A percentile compares a stretch with the other conserved stretches of the same genome.
phyloP scores from a whole-genome alignment of 2,329 filamentous ascomycete species.

The Aureobasidium zeae region DNA sequence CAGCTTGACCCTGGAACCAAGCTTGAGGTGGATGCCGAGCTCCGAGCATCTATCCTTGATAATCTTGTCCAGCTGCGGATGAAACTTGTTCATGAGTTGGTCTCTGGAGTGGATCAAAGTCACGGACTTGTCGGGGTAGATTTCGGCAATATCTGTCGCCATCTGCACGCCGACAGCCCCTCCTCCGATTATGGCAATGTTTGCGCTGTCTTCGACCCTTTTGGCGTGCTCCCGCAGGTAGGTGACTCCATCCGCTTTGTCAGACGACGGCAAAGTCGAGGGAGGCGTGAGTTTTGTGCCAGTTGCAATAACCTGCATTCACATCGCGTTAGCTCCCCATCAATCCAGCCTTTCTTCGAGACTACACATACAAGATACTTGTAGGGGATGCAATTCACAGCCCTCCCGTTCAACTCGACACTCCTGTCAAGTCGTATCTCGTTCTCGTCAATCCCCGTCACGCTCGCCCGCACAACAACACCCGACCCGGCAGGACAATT shows the following conservation, averaged over 20 bases:
- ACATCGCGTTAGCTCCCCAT: no score
- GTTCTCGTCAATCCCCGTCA: background rate
- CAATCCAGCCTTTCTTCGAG: no score
- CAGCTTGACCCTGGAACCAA: slow-evolving; percentile 30
- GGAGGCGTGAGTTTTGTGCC: slow-evolving; percentile 14
- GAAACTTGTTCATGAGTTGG: slow-evolving; percentile 45
- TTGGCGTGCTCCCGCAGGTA: slow-evolving; percentile 10
- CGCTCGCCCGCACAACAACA: slow-evolving; percentile 8
- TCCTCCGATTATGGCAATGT: slow-evolving; percentile 36
- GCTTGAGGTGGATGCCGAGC: slow-evolving; percentile 43
- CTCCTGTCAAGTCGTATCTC: slow-evolving; percentile 7
- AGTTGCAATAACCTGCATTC: slow-evolving; percentile 13
- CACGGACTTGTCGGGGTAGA: slow-evolving; percentile 48
- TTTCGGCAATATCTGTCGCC: slow-evolving; percentile 49
- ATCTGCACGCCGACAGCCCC: slow-evolving; percentile 55
- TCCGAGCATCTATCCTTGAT: slow-evolving; percentile 36
- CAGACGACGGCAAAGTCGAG: slow-evolving; percentile 8
- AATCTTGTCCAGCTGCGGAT: slow-evolving; percentile 31
- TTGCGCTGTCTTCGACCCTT: slow-evolving; percentile 1
- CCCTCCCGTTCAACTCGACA: slow-evolving; percentile 2
- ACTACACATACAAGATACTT: slow-evolving; percentile 9
- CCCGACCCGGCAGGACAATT: slow-evolving; percentile 7
- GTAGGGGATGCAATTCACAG: slow-evolving; percentile 6
- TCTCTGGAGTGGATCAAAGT: slow-evolving; percentile 50
- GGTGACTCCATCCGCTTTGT: slow-evolving; percentile 14